Evolutionary conservation across 2,329 filamentous ascomycete species (phyloP), one percentile per base, ranked within the genome.

Genomic region (Aspergillus tubingensis): DNA sequence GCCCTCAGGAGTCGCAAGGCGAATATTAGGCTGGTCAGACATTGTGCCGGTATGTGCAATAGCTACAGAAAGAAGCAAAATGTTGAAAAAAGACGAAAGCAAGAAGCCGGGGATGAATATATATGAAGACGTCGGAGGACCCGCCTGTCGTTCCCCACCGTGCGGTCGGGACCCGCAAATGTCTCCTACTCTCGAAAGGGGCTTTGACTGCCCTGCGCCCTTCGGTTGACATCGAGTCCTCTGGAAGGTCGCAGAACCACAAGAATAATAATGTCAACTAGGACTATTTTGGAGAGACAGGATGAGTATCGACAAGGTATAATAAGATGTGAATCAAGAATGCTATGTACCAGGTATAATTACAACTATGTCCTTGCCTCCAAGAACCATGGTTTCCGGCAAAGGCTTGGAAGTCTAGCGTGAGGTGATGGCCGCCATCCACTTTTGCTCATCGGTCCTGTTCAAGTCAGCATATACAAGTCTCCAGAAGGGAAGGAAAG

Each of bases 371-470:
- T 51, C n/a, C 53, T 55, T 17, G 30, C 41, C 23, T n/a, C 44
- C 39, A 21, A 27, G 23, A 36, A 36, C 32, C 10, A 15, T 39
- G 19, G n/a, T 13, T 36, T 36, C 32, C 23, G 48, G 54, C 41
- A n/a, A 50, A 8, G 52, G 32, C 17, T 10, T n/a, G 50, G 39
- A 19, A 25, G 23, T 30, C 52, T 67, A 83, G 68, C 74, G 77
- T 15, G 83, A 81, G 62, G 82, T 81, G 52, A 96, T 88, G 2
- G 90, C 92, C 17, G 88, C 85, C 77, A 89, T 86, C 91, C 92
- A 96, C 77, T 91, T 94, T 77, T 95, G 88, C 77, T 95, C 90
- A 67, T 96, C 92, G 68, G 84, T 86, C 68, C 84, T 87, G 59
- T 61, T 59, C 5, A 17, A 27, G 48, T 68, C 54, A 58, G 66